A percentile compares a stretch with the other conserved stretches of the same genome.
Evolutionary conservation across 768 basidiomycete species (phyloP).

Genomic region (Dictyophora rubrovolvata): DNA sequence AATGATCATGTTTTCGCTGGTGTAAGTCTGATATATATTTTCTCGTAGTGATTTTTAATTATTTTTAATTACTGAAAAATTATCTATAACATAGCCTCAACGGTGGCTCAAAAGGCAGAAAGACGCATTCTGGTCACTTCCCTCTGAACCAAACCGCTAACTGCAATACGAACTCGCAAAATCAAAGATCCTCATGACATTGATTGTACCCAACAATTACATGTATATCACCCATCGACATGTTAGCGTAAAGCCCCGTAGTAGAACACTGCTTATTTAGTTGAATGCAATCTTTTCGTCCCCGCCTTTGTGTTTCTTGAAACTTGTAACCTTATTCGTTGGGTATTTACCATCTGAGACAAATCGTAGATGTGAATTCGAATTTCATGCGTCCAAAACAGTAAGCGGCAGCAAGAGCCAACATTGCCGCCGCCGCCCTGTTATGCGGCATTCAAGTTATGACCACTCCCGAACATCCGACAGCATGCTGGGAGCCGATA

Average conservation of each 20-base stretch:
- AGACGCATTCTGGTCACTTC: conserved; percentile 8
- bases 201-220: too few relatives aligned
- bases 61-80: background rate
- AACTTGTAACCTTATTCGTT: too few relatives aligned
- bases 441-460: background rate
- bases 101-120: conserved; percentile 6
- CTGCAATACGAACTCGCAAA: background rate
- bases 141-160: background rate
- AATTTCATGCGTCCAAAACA: too few relatives aligned
- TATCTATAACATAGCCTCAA: background rate
- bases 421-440: background rate
- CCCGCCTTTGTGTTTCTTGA: background rate
- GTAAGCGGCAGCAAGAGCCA: background rate
- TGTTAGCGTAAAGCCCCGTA: too few relatives aligned
- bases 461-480: conserved; percentile 41
- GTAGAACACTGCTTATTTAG: background rate
- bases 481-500: conserved; percentile 85
- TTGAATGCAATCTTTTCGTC: background rate
- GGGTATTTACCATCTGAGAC: too few relatives aligned
- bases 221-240: too few relatives aligned
- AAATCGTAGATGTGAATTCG: too few relatives aligned
- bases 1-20: conserved; percentile 7
- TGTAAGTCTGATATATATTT: background rate
- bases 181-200: too few relatives aligned
- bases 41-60: background rate